Percentiles rank a stretch among this genome's conserved stretches.
Conservation (phyloP, 805 yeast genomes). For the Lipomyces mesembrius region DNA sequence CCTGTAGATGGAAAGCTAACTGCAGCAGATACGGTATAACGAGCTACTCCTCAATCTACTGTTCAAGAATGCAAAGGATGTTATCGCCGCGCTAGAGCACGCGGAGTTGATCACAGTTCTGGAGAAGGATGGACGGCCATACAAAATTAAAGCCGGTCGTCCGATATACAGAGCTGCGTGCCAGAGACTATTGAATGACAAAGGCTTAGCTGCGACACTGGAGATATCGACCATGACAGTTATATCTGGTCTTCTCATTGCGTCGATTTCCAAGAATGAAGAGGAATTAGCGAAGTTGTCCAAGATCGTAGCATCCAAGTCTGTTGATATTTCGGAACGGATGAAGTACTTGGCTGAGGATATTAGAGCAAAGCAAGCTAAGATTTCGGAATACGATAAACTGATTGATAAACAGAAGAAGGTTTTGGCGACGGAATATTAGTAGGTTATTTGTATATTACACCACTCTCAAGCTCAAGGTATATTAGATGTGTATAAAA, state of each 20-base stretch:
- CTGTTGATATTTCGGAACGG: conserved; percentile 63
- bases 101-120: conserved; percentile 72
- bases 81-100: conserved; percentile 71
- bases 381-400: conserved; percentile 55
- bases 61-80: conserved; percentile 50
- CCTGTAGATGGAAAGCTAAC: background rate
- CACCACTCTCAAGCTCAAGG: background rate
- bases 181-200: conserved; percentile 61
- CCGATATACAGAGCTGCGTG: conserved; percentile 87
- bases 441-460: background rate
- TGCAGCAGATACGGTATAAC: conserved; percentile 40
- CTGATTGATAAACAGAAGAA: conserved; percentile 39
- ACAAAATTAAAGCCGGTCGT: conserved; percentile 73
- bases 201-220: conserved; percentile 59
- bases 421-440: conserved; percentile 29
- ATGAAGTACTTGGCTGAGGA: conserved; percentile 69
- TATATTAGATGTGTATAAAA: background rate
- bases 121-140: conserved; percentile 65
- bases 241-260: conserved; percentile 62
- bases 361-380: conserved; percentile 63
- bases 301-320: conserved; percentile 29
- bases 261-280: conserved; percentile 67
- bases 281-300: conserved; percentile 60
- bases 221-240: conserved; percentile 65
- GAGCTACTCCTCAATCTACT: conserved; percentile 42